A percentile compares a stretch with the other conserved stretches of the same genome.
Evolutionary conservation across 202 grass and related monocot species (phyloP).

Genomic region (Elaeis oleifera): DNA sequence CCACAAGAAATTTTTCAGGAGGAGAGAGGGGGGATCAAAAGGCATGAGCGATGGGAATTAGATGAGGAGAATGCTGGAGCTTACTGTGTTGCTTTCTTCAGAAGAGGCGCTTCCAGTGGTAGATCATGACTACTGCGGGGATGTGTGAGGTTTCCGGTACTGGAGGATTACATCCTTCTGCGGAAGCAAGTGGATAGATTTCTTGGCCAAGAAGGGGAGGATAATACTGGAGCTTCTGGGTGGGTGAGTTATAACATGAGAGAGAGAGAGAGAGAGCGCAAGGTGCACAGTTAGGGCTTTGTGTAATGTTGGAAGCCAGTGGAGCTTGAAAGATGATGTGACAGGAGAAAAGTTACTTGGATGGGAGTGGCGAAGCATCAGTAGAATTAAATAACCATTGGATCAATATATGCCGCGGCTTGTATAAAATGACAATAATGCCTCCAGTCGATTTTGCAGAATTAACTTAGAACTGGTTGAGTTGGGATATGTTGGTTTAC

Average conservation of each 20-base stretch:
- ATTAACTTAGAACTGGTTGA: too few species aligned
- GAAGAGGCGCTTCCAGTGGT: slow-evolving; percentile 4
- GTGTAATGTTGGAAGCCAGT: slow-evolving; percentile 31
- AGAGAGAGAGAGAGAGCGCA: slow-evolving; percentile 11
- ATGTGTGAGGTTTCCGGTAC: not conserved
- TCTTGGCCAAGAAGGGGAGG: slow-evolving; percentile 2
- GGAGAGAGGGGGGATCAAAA: too few species aligned
- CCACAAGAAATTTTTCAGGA: too few species aligned
- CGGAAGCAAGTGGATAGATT: not conserved
- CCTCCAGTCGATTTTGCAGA: too few species aligned
- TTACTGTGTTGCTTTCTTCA: slow-evolving; percentile 5
- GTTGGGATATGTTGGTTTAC: too few species aligned
- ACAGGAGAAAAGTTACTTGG: slow-evolving; percentile 33
- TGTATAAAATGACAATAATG: too few species aligned
- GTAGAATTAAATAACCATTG: not conserved
- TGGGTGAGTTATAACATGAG: slow-evolving; percentile 1
- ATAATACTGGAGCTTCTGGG: not conserved
- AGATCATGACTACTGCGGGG: slow-evolving; percentile 1
- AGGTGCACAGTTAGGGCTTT: slow-evolving; percentile 7
- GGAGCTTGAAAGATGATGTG: slow-evolving; percentile 64
- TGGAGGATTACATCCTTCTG: slow-evolving; percentile 6
- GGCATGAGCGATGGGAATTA: too few species aligned
- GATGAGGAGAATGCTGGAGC: too few species aligned
- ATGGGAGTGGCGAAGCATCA: slow-evolving; percentile 26
- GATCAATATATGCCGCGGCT: too few species aligned